Evolutionary conservation across 306 rosid genomes (phyloP).

Genomic region (Acacia acuminata): DNA sequence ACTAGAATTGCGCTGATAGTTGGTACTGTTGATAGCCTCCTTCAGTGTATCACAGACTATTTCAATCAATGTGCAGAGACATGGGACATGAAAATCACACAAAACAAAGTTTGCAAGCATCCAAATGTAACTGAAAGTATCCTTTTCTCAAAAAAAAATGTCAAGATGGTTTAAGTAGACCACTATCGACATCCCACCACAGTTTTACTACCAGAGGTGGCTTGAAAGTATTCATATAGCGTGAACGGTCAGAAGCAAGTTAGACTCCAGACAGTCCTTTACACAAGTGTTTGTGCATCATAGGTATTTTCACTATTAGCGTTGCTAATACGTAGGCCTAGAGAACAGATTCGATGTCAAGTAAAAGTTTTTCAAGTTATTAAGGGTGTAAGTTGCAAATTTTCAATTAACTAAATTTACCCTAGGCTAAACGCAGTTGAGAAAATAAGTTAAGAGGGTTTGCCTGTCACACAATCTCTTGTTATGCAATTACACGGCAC

Average conservation of each 20-base stretch:
- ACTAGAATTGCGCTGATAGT: not conserved
- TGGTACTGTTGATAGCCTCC: not conserved
- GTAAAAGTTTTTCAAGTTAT: not conserved
- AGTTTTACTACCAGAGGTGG: not conserved
- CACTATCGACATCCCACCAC: not conserved
- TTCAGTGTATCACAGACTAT: not conserved
- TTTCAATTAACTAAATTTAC: not conserved
- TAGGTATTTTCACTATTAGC: not conserved
- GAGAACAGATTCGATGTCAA: too few relatives aligned
- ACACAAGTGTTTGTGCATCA: not conserved
- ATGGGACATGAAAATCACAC: not conserved
- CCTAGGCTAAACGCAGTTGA: not conserved
- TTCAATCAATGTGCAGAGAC: not conserved
- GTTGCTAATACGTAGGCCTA: not conserved
- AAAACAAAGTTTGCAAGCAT: not conserved
- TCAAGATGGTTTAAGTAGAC: not conserved
- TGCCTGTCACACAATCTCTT: not conserved
- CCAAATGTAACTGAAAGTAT: not conserved
- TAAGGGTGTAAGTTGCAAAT: not conserved
- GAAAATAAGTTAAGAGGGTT: not conserved
- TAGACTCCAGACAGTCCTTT: not conserved
- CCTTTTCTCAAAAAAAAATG: too few relatives aligned
- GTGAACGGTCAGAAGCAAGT: not conserved
- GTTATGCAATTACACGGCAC: not conserved
- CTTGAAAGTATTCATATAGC: not conserved